Conservation (phyloP, 495 filamentous ascomycete species). For the Aspergillus cavernicola region DNA sequence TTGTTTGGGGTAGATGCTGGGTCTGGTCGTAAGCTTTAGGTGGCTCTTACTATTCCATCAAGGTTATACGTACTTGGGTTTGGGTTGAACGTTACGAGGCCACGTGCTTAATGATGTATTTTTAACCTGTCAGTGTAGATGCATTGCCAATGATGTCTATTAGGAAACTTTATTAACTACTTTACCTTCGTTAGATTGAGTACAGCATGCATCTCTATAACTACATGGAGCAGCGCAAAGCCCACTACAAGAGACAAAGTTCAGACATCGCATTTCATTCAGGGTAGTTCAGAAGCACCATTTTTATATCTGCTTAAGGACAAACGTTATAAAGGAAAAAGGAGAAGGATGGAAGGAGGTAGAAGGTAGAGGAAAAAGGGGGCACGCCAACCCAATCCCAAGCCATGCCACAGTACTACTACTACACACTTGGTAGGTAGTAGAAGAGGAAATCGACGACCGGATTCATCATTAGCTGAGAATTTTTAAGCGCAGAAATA, state of each 20-base stretch:
- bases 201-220: too few species aligned
- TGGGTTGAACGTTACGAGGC: not conserved
- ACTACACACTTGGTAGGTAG: conserved; percentile 25
- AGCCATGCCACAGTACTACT: conserved; percentile 39
- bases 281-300: conserved; percentile 35
- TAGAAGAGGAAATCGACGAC: conserved; percentile 36
- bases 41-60: not conserved
- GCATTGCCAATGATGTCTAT: too few species aligned
- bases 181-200: too few species aligned
- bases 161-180: too few species aligned
- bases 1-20: conserved; percentile 24
- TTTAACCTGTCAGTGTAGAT: not conserved
- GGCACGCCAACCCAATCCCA: conserved; percentile 34
- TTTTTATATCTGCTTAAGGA: conserved; percentile 34
- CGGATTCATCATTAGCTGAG: conserved; percentile 44
- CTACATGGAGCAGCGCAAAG: too few species aligned
- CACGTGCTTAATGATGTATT: not conserved
- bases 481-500: conserved; percentile 21
- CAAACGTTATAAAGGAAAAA: conserved; percentile 27
- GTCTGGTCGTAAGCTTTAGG: not conserved
- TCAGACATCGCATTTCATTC: conserved; percentile 41
- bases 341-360: conserved; percentile 25
- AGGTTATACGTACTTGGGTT: not conserved
- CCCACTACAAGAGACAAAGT: too few species aligned
- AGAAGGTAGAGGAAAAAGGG: conserved; percentile 22